Percentiles rank a stretch among this genome's conserved stretches.
These are phyloP conservation scores for Lantana camara DNA, from an alignment of 257 asterid species.

Conservation along the genomic window DNA sequence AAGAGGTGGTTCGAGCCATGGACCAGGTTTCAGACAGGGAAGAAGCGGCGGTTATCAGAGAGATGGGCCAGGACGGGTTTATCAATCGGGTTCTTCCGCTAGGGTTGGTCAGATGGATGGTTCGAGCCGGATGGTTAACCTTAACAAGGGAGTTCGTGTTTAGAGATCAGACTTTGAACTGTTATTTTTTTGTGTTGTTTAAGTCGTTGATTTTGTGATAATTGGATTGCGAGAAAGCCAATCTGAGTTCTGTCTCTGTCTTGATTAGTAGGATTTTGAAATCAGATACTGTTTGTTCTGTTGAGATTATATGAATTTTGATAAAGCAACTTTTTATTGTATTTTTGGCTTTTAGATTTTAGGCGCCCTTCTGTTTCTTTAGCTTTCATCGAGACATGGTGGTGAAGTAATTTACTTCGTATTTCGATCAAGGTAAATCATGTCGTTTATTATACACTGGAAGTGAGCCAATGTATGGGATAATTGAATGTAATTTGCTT, in stretches of 20 bases:
- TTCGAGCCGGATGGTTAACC: conserved; percentile 80
- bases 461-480: neutral
- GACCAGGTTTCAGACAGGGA: conserved; percentile 50
- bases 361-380: neutral
- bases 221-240: conserved; percentile 6
- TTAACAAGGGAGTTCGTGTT: conserved; percentile 68
- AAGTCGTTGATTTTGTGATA: too few species aligned
- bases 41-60: conserved; percentile 56
- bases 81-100: conserved; percentile 48
- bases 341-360: neutral
- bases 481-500: neutral
- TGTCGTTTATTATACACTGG: neutral
- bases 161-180: too few species aligned
- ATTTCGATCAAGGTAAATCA: neutral
- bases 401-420: too few species aligned
- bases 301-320: conserved; percentile 12
- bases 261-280: conserved; percentile 21
- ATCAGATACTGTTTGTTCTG: neutral
- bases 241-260: conserved; percentile 5
- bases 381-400: too few species aligned
- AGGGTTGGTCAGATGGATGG: conserved; percentile 67
- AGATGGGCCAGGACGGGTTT: conserved; percentile 51
- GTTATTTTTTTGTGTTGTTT: too few species aligned
- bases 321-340: neutral
- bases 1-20: conserved; percentile 50